Conservation (phyloP, 1,284 basidiomycete genomes). For the Melampsora americana region DNA sequence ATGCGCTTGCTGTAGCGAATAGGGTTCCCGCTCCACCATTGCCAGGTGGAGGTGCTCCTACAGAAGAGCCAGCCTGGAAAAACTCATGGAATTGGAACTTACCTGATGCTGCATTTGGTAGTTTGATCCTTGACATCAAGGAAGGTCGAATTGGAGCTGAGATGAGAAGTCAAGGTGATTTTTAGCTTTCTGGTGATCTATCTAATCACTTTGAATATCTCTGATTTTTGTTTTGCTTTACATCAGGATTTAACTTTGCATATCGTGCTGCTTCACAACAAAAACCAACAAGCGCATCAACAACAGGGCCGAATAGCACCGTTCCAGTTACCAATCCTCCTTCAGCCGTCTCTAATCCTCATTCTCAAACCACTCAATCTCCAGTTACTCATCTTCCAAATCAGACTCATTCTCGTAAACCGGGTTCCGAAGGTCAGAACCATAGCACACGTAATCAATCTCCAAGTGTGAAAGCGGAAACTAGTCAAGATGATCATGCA, state of each 20-base stretch:
- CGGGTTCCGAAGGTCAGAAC: conserved; percentile 2
- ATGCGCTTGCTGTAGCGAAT: conserved; percentile 80
- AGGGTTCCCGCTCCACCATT: conserved; percentile 67
- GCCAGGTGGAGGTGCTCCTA: conserved; percentile 58
- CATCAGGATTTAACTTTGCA: conserved; percentile 86
- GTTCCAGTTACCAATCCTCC: conserved; percentile 1
- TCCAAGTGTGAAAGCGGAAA: too few relatives aligned
- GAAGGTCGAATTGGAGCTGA: conserved; percentile 89
- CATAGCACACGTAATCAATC: too few relatives aligned
- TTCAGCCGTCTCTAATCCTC: conserved; percentile 10
- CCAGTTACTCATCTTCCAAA: conserved; percentile 3
- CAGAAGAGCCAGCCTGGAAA: conserved; percentile 88
- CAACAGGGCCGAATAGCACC: neutral
- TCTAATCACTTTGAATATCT: conserved; percentile 15
- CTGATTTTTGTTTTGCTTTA: conserved; percentile 18
- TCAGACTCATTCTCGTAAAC: conserved; percentile 16
- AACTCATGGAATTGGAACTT: conserved; percentile 99
- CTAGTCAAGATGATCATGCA: too few relatives aligned
- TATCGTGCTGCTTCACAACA: conserved; percentile 67
- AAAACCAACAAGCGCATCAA: conserved; percentile 24
- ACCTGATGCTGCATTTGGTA: conserved; percentile 85
- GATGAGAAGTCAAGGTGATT: conserved; percentile 79
- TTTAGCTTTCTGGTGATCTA: neutral
- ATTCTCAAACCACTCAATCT: conserved; percentile 20
- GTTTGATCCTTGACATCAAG: conserved; percentile 78